Conservation (phyloP, 208 protist species). For the Crithidia bombi region DNA sequence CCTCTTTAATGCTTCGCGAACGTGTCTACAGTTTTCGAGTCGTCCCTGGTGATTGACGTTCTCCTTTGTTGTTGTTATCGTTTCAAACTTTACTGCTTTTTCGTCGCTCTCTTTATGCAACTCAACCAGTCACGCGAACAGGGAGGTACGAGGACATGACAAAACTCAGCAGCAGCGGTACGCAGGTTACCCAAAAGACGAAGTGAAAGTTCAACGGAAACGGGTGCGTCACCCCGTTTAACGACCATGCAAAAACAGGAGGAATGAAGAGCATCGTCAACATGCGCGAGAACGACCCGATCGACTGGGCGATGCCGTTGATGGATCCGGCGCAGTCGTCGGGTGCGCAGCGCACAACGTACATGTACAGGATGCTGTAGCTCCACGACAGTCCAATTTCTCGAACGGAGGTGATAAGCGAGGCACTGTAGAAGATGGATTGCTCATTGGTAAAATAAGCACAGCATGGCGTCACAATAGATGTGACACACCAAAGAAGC, state of each 20-base stretch:
- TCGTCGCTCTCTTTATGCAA: too few species aligned
- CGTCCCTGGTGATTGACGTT: too few species aligned
- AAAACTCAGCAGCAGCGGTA: slow-evolving; percentile 47
- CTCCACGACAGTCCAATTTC: slow-evolving; percentile 59
- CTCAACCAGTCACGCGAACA: slow-evolving; percentile 19
- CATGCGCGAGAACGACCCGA: slow-evolving; percentile 50
- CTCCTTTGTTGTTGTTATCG: not conserved
- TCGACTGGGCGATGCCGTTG: slow-evolving; percentile 69
- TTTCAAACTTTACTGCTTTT: not conserved
- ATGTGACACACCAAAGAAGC: slow-evolving; percentile 35
- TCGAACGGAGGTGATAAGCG: slow-evolving; percentile 35
- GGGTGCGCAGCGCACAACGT: slow-evolving; percentile 65
- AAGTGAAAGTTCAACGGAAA: slow-evolving; percentile 67
- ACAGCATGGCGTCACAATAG: slow-evolving; percentile 35
- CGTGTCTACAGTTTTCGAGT: too few species aligned
- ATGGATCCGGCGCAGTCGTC: slow-evolving; percentile 50
- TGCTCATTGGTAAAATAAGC: slow-evolving; percentile 29
- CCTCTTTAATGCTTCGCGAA: too few species aligned
- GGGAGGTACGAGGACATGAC: slow-evolving; percentile 33
- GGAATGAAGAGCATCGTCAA: slow-evolving; percentile 60
- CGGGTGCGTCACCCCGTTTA: slow-evolving; percentile 27
- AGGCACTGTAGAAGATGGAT: slow-evolving; percentile 33
- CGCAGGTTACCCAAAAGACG: slow-evolving; percentile 52
- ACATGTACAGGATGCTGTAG: slow-evolving; percentile 67
- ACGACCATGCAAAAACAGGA: slow-evolving; percentile 73